Base-by-base conservation (phyloP, 768 basidiomycete genomes). In the Leccinum aurantiacum region DNA sequence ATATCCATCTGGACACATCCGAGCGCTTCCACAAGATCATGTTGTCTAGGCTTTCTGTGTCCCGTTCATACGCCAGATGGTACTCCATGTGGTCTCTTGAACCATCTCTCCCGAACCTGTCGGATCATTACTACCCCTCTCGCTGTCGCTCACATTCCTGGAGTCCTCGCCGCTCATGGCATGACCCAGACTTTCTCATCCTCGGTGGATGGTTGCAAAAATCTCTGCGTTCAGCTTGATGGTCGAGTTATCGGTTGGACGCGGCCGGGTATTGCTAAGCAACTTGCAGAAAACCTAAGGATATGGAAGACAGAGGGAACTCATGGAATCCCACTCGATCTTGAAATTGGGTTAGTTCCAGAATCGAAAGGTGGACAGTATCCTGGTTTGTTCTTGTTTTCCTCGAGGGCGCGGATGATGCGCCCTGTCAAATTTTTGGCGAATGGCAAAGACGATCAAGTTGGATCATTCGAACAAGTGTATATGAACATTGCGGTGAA, bases 41-140 rank as follows among this genome's bases (percentile, higher is more conserved):
- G 38, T 22, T 50, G 4, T 47, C 27, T 59, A 95, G 93, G 95
- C 53, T 99, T 99, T 79, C 77, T 99, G 9, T 99, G 97, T 69
- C 97, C 97, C 22, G 97, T 99, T 17, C 97, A 99, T 71, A 99
- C 97, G 1, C 97, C 97, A 19, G 97, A 99, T 80, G 97, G 97
- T 65, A 84, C 95, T 13, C 97, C 97, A 10, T 99, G 97, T 75
- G 97, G 97, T 74, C 84, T 99, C 14, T 85, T 99, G 58, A 99
- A 98, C 76, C 97, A 99, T 72, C 83, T 99, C 41, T 92, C 95
- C 29, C 87, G 93, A 67, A 89, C 91, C 14, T 99, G 97, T 76
- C 90, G 93, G 60, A 90, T 99, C 64, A 82, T 94, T 65, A 96
- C 95, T 17, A 67, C 82, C 9, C 84, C 88, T 3, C 82, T 98